Evolutionary conservation across 495 filamentous ascomycete species (phyloP).

Genomic region (Penicillium samsonianum): DNA sequence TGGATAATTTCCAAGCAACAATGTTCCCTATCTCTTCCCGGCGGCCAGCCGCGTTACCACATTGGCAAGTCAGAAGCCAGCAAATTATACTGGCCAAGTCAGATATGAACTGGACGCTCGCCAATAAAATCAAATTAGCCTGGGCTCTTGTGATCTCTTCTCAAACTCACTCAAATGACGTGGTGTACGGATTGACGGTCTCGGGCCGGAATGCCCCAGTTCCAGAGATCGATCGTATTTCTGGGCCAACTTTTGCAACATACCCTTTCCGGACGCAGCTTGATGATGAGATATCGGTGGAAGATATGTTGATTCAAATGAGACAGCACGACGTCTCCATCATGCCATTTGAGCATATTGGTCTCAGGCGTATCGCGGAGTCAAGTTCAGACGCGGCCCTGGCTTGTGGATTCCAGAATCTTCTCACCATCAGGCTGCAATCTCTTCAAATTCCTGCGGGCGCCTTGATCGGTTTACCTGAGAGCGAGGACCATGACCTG

Average conservation of each 20-base stretch:
- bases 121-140: background rate
- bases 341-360: constrained; percentile 3
- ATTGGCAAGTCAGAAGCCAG: background rate
- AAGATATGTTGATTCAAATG: background rate
- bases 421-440: constrained; percentile 1
- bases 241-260: background rate
- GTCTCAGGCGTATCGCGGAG: background rate
- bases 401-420: constrained; percentile 3
- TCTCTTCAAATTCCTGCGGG: background rate
- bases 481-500: background rate
- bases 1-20: background rate
- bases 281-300: background rate
- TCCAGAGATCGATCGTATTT: background rate
- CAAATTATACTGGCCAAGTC: background rate
- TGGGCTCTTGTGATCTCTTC: background rate
- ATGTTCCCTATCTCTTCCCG: background rate
- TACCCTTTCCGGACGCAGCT: background rate
- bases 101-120: background rate
- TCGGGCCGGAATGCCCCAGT: constrained; percentile 1
- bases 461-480: background rate
- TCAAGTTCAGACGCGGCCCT: background rate
- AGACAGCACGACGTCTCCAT: background rate
- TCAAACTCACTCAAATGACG: background rate
- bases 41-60: background rate
- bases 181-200: background rate